Base-by-base conservation (phyloP, 2,329 filamentous ascomycete species). In the Penicillium brevicompactum region DNA sequence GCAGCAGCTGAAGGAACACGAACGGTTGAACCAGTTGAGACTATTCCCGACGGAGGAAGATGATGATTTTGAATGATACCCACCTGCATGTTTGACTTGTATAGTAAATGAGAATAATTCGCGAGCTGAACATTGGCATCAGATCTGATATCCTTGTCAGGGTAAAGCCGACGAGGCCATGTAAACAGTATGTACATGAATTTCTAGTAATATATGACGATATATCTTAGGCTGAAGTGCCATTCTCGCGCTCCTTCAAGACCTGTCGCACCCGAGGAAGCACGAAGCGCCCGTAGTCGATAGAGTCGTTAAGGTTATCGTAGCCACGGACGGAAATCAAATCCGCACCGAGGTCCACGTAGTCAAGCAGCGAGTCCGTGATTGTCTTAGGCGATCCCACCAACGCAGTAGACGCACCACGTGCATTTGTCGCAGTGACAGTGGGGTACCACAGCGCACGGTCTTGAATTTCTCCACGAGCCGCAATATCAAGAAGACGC, bases 401-500 rank as follows among this genome's bases (percentile, higher is more conserved):
- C 34, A 86, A 70, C 0, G 83, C 83, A 1, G 83, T 86, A 0
- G 82, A 84, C 0, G 84, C 84, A 1, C 84, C 84, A 1, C 82
- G 75, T 1, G 84, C 84, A 64, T 83, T 83, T 1, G 84, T 86
- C 1, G 83, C 83, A 2, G 82, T 84, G 4, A 86, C 84, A 0
- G 84, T 86, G 0, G 83, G 82, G 67, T 85, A 86, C 83, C 84
- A 86, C n/a, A 86, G 70, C 1, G 82, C 83, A 16, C 83, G 80
- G 64, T 86, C 84, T 59, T 86, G 84, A 2, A 86, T 80, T 62
- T 85, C 83, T 45, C 69, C 69, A 3, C 63, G 60, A 14, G 75
- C 71, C 27, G 84, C 84, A 59, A 86, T 85, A 8, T 84, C 83
- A 0, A 86, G 75, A 44, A 86, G 67, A 0, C 84, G 76, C 67